phyloP scores from a whole-genome alignment of 305 asterid genomes.

The Fraxinus floribunda region DNA sequence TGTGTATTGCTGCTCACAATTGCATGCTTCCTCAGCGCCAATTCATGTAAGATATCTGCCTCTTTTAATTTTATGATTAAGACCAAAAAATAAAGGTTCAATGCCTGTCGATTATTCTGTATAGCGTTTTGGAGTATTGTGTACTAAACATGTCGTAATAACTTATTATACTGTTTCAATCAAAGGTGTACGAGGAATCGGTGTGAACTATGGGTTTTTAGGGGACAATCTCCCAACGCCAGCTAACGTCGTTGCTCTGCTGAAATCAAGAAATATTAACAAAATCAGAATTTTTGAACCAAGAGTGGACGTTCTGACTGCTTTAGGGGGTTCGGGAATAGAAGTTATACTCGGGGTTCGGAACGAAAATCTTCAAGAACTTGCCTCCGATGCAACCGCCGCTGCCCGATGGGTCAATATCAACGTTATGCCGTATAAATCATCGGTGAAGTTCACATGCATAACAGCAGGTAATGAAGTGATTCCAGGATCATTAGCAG shows the following conservation, averaged over 20 bases:
- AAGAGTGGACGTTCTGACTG: constrained; percentile 19
- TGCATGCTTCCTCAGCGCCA: not conserved
- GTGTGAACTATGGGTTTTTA: constrained; percentile 34
- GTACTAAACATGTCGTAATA: not conserved
- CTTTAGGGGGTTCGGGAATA: constrained; percentile 27
- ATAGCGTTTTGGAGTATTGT: not conserved
- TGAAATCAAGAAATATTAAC: constrained; percentile 15
- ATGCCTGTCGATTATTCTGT: not conserved
- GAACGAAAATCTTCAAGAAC: constrained; percentile 25
- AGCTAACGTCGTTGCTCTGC: constrained; percentile 18
- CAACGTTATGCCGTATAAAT: constrained; percentile 21
- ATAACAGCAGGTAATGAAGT: constrained; percentile 42
- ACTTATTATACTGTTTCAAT: not conserved
- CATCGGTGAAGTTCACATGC: constrained; percentile 2
- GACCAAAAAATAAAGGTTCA: not conserved
- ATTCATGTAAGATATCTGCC: not conserved
- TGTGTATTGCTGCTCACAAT: not conserved
- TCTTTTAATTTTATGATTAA: not conserved
- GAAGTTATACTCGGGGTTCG: constrained; percentile 24
- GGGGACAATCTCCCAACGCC: constrained; percentile 37
- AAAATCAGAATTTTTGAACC: constrained; percentile 33
- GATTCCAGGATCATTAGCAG: constrained; percentile 25
- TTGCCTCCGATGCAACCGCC: constrained; percentile 24
- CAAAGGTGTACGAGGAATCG: constrained; percentile 32
- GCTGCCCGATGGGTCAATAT: constrained; percentile 25